A percentile compares a stretch with the other conserved stretches of the same genome.
phyloP scores from a whole-genome alignment of 1,139 yeast species.

The Scheffersomyces titani region DNA sequence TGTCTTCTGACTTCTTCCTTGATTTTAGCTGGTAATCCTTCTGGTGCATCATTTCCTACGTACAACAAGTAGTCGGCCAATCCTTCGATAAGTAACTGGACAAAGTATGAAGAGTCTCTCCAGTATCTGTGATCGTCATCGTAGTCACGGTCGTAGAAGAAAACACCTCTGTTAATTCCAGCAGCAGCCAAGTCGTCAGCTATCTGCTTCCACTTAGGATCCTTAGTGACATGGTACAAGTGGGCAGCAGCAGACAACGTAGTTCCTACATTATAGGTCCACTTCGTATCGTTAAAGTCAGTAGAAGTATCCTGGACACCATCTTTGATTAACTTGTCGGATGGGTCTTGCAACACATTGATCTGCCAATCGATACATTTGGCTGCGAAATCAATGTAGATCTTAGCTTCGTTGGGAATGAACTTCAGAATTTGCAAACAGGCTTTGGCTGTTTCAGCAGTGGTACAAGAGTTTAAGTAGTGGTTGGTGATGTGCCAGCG shows the following conservation, averaged over 20 bases:
- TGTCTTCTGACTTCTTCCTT: conserved; percentile 51
- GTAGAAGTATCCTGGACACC: conserved; percentile 57
- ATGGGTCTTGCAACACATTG: conserved; percentile 50
- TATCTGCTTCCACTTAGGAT: conserved; percentile 54
- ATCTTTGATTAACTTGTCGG: conserved; percentile 60
- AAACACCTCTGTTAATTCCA: conserved; percentile 54
- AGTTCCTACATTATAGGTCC: conserved; percentile 74
- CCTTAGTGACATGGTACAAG: conserved; percentile 54
- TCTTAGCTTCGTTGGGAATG: conserved; percentile 46
- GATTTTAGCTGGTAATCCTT: conserved; percentile 35
- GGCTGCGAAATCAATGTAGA: conserved; percentile 54
- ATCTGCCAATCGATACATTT: conserved; percentile 59
- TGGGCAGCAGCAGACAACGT: conserved; percentile 58
- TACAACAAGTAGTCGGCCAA: conserved; percentile 63
- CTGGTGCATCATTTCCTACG: conserved; percentile 48
- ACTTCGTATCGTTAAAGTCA: conserved; percentile 52
- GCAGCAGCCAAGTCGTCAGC: conserved; percentile 65
- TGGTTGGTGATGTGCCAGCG: conserved; percentile 65
- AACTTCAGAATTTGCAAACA: conserved; percentile 60
- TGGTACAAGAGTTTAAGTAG: conserved; percentile 67
- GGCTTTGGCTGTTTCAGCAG: conserved; percentile 71
- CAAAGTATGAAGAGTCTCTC: conserved; percentile 66
- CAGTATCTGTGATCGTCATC: conserved; percentile 58
- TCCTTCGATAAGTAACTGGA: conserved; percentile 67
- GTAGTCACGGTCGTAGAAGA: conserved; percentile 68